Base-by-base conservation (phyloP, 768 basidiomycete genomes). In the Tylopilus balloui region DNA sequence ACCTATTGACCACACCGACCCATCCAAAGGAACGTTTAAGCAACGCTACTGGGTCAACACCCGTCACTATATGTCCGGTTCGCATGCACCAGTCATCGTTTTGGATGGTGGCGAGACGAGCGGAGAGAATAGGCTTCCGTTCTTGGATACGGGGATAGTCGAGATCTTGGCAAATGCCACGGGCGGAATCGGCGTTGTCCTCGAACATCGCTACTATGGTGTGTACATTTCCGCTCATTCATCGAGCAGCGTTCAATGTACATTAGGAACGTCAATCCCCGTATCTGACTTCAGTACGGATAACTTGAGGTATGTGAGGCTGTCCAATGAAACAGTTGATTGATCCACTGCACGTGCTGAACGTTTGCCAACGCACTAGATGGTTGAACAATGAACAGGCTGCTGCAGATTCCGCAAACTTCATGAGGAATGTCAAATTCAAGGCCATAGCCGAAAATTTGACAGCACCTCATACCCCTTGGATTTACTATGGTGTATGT, bases 31-130 rank as follows among this genome's bases (percentile, higher is more conserved):
- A 36, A 88, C 83, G 0, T 97, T 90, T 69, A 69, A 76, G 44
- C 93, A 98, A 62, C 78, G 95, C 17, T 99, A 92, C 68, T 99
- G 95, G 95, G 75, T 94, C 31, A 93, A 85, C 61, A 79, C 80
- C 17, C 78, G 88, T 28, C 83, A 90, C 65, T 97, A 94, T 66
- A 73, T 78, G 47, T 74, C 82, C 0, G 76, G 83, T 6, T 68
- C 75, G 2, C 81, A 83, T 37, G 88, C 83, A 2, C 95, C 94
- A 0, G 90, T 97, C 19, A 85, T 92, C 56, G 80, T 97, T 2
- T 70, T 97, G 19, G 95, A 97, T 66, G 92, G 91, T 1, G 95
- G 95, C 14, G 95, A 97, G 70, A 95, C 92, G 4, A 86, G 80
- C 53, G 95, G 92, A 17, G 82, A 80, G 66, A 79, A 86, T 34